These are phyloP conservation scores for Edaphochlamys debaryana DNA, from an alignment of 139 green algal genomes.

Conservation along the genomic window DNA sequence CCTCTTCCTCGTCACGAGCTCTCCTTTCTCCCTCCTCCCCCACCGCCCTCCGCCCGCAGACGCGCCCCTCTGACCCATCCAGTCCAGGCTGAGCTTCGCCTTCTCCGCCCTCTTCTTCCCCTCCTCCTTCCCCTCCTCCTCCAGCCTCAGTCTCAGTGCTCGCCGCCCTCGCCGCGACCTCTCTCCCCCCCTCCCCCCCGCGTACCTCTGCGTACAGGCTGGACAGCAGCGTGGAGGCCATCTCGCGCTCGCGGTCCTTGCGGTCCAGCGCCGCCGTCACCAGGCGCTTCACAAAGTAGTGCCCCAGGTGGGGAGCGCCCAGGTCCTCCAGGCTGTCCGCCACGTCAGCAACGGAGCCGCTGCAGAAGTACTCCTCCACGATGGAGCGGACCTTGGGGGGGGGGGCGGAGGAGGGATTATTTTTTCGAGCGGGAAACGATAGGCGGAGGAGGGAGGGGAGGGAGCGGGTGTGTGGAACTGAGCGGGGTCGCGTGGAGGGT, in stretches of 20 bases:
- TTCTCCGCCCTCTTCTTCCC: too few relatives aligned
- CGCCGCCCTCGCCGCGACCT: too few relatives aligned
- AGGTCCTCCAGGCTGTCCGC: slow-evolving; percentile 70
- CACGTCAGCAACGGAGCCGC: slow-evolving; percentile 72
- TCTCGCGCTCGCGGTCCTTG: slow-evolving; percentile 93
- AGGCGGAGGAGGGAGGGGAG: background rate
- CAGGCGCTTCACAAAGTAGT: slow-evolving; percentile 95
- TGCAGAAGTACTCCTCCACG: slow-evolving; percentile 91
- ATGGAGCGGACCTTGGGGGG: slow-evolving; percentile 59
- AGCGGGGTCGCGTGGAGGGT: too few relatives aligned
- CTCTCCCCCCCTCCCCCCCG: too few relatives aligned
- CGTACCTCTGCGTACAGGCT: slow-evolving; percentile 88
- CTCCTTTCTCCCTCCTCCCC: too few relatives aligned
- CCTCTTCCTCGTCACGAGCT: too few relatives aligned
- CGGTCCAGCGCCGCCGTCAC: slow-evolving; percentile 85
- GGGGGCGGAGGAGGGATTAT: background rate
- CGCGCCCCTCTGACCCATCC: too few relatives aligned
- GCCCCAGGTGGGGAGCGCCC: slow-evolving; percentile 53
- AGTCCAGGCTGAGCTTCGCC: too few relatives aligned
- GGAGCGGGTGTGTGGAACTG: too few relatives aligned
- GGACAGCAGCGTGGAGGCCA: slow-evolving; percentile 85
- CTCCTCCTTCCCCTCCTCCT: too few relatives aligned
- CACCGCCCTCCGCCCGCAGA: too few relatives aligned
- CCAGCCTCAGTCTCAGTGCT: too few relatives aligned
- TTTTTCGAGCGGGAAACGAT: background rate